Base-by-base conservation (phyloP, 2,329 filamentous ascomycete genomes). In the Lasiodiplodia hormozganensis region DNA sequence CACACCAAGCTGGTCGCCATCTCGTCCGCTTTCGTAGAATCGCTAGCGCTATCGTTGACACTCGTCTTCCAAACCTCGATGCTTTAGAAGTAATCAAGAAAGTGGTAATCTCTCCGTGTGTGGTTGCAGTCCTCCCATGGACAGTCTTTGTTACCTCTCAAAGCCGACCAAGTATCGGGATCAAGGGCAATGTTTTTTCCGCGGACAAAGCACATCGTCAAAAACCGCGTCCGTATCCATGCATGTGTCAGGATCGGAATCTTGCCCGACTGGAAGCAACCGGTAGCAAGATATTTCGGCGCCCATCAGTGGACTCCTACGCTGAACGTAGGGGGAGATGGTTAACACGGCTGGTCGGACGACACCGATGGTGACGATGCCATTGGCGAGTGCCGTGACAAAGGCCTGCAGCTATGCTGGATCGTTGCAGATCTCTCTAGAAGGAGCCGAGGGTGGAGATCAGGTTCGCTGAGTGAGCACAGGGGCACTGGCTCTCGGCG, bases 71-170 rank as follows among this genome's bases (percentile, higher is more conserved):
- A 69, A 60, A 68, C 60, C 72, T 72, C 69, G 38, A 68, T 70
- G 71, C 67, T n/a, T 47, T 69, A 47, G 25, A 34, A 49, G 58
- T 21, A 31, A 47, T 62, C 54, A 38, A 72, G 69, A 73, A 75
- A 72, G 21, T 36, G 70, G 67, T 72, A n/a, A 73, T 88, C 87
- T 90, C 89, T 94, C 92, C 85, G 90, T 93, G 77, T 90, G 92
- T 87, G 78, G 84, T 75, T 86, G 91, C 93, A 92, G 87, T 90
- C 88, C 90, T 92, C 89, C 92, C 91, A 80, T 85, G 90, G 93
- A 97, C 90, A 84, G 92, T 96, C 94, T 97, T 97, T 97, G 91
- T 84, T 91, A 94, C 90, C 92, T 90, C 91, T 89, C 88, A 28
- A 49, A n/a, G 23, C 68, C 62, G 31, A 47, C 62, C 77, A 75